Conservation (phyloP, 2,329 filamentous ascomycete species). For the Paecilomyces variotii region DNA sequence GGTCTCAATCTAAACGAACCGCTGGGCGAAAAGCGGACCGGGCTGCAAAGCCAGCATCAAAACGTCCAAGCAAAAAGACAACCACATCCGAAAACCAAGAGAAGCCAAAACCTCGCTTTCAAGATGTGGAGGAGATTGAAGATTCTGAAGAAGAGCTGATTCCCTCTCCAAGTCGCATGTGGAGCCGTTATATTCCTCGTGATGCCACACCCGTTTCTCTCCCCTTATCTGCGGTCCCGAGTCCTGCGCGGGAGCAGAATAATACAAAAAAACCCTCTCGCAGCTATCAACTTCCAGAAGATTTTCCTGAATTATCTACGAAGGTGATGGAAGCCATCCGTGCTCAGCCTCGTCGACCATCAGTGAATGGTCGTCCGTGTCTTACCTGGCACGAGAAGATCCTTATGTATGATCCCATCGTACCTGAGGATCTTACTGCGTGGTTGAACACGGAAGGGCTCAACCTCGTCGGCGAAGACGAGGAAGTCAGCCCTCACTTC, state of each 20-base stretch:
- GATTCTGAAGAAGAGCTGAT: slow-evolving; percentile 28
- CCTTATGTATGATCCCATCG: slow-evolving; percentile 82
- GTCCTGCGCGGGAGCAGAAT: background rate
- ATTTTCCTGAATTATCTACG: slow-evolving; percentile 34
- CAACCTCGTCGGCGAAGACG: slow-evolving; percentile 55
- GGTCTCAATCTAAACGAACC: background rate
- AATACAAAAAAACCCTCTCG: background rate
- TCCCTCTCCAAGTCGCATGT: slow-evolving; percentile 20
- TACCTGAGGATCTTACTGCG: slow-evolving; percentile 72
- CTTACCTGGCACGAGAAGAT: slow-evolving; percentile 87
- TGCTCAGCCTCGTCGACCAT: slow-evolving; percentile 24
- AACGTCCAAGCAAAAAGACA: background rate
- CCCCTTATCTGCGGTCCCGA: slow-evolving; percentile 5
- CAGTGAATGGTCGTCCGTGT: slow-evolving; percentile 30
- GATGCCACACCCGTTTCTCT: slow-evolving; percentile 4
- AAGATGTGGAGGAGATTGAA: slow-evolving; percentile 28
- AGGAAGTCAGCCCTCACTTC: slow-evolving; percentile 54
- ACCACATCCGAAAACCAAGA: background rate
- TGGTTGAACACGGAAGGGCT: slow-evolving; percentile 74
- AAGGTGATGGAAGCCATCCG: slow-evolving; percentile 44
- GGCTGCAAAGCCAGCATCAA: background rate
- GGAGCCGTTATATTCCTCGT: background rate
- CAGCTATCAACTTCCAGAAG: slow-evolving; percentile 1
- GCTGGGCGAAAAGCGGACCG: background rate
- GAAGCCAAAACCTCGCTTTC: slow-evolving; percentile 1